phyloP scores from a whole-genome alignment of 306 rosid species.

The Lupinus albus region DNA sequence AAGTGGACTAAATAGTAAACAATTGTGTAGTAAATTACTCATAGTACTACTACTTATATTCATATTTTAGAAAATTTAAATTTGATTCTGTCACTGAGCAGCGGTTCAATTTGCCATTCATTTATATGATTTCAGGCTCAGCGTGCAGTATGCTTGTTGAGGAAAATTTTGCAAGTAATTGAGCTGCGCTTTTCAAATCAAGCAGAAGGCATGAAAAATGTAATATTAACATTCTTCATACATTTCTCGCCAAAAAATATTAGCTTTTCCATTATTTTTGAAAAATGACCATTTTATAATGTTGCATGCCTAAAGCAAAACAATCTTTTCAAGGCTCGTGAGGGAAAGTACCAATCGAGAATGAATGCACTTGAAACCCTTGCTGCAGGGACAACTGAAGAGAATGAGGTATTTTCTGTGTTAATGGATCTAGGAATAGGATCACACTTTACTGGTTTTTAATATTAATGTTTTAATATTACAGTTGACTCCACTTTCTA shows the following conservation, averaged over 20 bases:
- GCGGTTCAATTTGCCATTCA: conserved; percentile 21
- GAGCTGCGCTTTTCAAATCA: conserved; percentile 72
- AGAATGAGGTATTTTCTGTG: conserved; percentile 64
- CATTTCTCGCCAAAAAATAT: background rate
- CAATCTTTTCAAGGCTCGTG: conserved; percentile 73
- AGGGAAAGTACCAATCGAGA: conserved; percentile 76
- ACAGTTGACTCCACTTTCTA: conserved; percentile 34
- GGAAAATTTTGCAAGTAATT: conserved; percentile 76
- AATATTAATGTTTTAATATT: conserved; percentile 5
- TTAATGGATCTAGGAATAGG: background rate
- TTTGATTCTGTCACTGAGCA: conserved; percentile 7
- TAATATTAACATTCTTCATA: conserved; percentile 41
- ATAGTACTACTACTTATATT: conserved; percentile 8
- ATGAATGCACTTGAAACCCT: conserved; percentile 81
- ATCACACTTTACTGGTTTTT: conserved; percentile 3
- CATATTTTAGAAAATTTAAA: conserved; percentile 16
- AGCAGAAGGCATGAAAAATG: conserved; percentile 74
- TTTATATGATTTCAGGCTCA: conserved; percentile 52
- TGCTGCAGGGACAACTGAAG: conserved; percentile 73
- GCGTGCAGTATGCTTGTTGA: conserved; percentile 68
- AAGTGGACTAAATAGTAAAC: conserved; percentile 51
- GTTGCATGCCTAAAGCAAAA: conserved; percentile 66
- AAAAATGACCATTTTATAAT: conserved; percentile 40
- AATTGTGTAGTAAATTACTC: conserved; percentile 42
- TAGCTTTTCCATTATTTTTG: conserved; percentile 32